Evolutionary conservation across 805 yeast genomes (phyloP).

Genomic region (Candida gorgasii): DNA sequence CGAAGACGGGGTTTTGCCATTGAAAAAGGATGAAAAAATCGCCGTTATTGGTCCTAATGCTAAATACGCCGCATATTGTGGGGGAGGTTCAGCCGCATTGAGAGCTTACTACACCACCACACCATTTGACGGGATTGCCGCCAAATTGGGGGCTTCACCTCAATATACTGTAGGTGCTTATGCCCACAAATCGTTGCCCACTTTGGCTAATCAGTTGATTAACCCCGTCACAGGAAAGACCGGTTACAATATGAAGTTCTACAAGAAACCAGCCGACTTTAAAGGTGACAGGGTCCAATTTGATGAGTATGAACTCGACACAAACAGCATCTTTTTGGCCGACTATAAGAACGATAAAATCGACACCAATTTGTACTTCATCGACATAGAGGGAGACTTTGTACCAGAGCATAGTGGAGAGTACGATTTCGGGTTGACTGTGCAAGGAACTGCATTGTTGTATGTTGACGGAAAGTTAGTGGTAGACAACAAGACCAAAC

Average conservation of each 20-base stretch:
- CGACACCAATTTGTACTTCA: slow-evolving; percentile 35
- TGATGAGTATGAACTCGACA: slow-evolving; percentile 20
- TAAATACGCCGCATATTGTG: slow-evolving; percentile 30
- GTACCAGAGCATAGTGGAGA: slow-evolving; percentile 48
- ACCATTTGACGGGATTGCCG: slow-evolving; percentile 24
- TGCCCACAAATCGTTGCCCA: slow-evolving; percentile 30
- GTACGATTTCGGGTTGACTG: slow-evolving; percentile 53
- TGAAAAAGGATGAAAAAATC: slow-evolving; percentile 30
- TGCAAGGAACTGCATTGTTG: slow-evolving; percentile 56
- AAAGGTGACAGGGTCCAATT: slow-evolving; percentile 18
- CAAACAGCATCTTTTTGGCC: slow-evolving; percentile 20
- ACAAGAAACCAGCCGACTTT: slow-evolving; percentile 18
- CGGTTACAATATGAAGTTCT: slow-evolving; percentile 27
- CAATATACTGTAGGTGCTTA: slow-evolving; percentile 33
- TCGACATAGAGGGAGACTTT: slow-evolving; percentile 44
- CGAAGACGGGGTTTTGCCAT: slow-evolving; percentile 26
- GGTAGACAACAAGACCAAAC: slow-evolving; percentile 57
- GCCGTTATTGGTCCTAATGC: slow-evolving; percentile 39
- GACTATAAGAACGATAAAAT: slow-evolving; percentile 22
- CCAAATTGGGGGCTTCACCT: slow-evolving; percentile 21
- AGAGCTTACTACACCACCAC: slow-evolving; percentile 29
- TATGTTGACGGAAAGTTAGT: slow-evolving; percentile 53
- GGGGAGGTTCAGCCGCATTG: slow-evolving; percentile 36
- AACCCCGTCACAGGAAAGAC: slow-evolving; percentile 23
- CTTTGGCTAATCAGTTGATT: slow-evolving; percentile 22